Conservation (phyloP, 192 early-diverging fungal species). For the Helicostylum pulchrum region DNA sequence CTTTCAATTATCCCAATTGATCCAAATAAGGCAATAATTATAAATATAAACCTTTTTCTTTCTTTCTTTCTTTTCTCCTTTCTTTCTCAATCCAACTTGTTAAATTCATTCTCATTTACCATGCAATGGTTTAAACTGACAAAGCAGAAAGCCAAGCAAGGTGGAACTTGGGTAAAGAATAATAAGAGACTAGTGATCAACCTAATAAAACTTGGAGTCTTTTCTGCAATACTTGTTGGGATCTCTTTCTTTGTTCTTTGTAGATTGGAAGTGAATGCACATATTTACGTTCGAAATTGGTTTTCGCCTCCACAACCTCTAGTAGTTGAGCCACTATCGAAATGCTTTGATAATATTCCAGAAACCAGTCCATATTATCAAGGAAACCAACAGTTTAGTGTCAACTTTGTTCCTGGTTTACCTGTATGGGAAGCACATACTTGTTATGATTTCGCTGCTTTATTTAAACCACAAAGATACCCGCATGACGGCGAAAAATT, state of each 20-base stretch:
- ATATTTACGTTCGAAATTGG: slow-evolving; percentile 36
- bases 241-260: slow-evolving; percentile 12
- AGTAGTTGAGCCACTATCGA: slow-evolving; percentile 23
- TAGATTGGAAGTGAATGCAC: slow-evolving; percentile 33
- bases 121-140: slow-evolving; percentile 9
- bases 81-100: not conserved
- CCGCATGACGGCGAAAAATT: not conserved
- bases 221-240: slow-evolving; percentile 5
- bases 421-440: slow-evolving; percentile 27
- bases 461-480: slow-evolving; percentile 15
- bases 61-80: slow-evolving; percentile 3
- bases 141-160: not conserved
- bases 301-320: slow-evolving; percentile 15
- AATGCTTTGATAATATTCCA: slow-evolving; percentile 21
- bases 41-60: not conserved
- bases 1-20: too few species aligned
- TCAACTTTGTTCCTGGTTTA: slow-evolving; percentile 25
- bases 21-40: too few species aligned
- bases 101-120: not conserved
- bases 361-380: slow-evolving; percentile 12
- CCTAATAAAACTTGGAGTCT: slow-evolving; percentile 1
- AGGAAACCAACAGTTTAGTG: slow-evolving; percentile 7
- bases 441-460: slow-evolving; percentile 20
- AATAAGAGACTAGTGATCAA: not conserved
- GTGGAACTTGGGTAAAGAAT: slow-evolving; percentile 1